Evolutionary conservation across 345 rosid genomes (phyloP).

Genomic region (Dipteronia dyeriana): DNA sequence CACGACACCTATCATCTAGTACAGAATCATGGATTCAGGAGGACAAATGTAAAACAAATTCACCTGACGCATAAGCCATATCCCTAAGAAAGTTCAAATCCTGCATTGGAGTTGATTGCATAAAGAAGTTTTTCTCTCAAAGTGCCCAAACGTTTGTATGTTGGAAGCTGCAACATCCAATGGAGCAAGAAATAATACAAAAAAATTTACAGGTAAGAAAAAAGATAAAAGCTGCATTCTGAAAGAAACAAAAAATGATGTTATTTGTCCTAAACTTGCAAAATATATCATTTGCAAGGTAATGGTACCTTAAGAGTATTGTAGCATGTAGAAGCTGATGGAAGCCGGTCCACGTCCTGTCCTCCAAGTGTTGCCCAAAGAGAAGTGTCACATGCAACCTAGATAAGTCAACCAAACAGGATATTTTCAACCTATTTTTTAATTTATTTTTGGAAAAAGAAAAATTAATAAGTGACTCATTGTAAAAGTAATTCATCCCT

Average conservation of each 20-base stretch:
- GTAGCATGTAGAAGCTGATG: conserved; percentile 98
- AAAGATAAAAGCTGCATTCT: not conserved
- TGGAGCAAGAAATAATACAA: conserved; percentile 16
- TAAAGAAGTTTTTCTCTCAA: conserved; percentile 89
- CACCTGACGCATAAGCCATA: conserved; percentile 32
- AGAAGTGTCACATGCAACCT: conserved; percentile 90
- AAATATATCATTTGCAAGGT: not conserved
- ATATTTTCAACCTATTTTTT: not conserved
- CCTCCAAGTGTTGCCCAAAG: conserved; percentile 95
- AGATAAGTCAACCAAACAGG: conserved; percentile 11
- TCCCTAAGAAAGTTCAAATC: conserved; percentile 92
- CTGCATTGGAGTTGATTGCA: conserved; percentile 92
- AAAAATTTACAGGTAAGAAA: conserved; percentile 5
- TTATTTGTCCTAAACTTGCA: not conserved
- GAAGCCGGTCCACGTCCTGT: conserved; percentile 95
- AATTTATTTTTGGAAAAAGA: not conserved
- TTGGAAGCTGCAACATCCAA: conserved; percentile 79
- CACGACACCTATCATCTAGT: not conserved
- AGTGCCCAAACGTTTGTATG: conserved; percentile 86
- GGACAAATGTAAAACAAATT: conserved; percentile 14
- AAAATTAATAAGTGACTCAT: not conserved
- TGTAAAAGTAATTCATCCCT: not conserved
- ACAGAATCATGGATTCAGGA: not conserved
- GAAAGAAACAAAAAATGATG: not conserved
- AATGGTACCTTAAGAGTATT: conserved; percentile 87